Evolutionary conservation across 306 rosid species (phyloP).

Genomic region (Carpinus viminea): DNA sequence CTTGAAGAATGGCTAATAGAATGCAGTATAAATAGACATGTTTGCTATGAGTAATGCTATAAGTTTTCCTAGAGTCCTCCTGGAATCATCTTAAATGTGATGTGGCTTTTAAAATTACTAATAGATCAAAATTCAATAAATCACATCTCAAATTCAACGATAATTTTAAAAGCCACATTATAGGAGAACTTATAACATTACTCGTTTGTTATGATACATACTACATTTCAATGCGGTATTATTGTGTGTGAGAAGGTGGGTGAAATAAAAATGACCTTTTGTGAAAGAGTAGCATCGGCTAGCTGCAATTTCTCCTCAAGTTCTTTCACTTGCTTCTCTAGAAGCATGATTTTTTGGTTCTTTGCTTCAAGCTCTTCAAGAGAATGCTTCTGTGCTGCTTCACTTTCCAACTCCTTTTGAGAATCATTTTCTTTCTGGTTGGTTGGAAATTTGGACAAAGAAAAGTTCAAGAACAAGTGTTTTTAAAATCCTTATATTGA

Average conservation of each 20-base stretch:
- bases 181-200: too few species aligned
- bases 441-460: constrained; percentile 20
- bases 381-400: constrained; percentile 58
- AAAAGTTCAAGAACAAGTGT: constrained; percentile 14
- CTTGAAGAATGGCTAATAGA: background rate
- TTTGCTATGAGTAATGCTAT: background rate
- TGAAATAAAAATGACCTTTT: constrained; percentile 52
- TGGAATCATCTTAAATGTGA: too few species aligned
- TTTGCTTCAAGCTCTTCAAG: constrained; percentile 69
- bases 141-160: too few species aligned
- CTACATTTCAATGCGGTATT: too few species aligned
- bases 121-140: too few species aligned
- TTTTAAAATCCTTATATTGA: constrained; percentile 1
- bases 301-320: constrained; percentile 70
- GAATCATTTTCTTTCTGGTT: constrained; percentile 67
- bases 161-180: too few species aligned
- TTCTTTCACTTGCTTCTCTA: constrained; percentile 66
- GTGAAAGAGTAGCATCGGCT: constrained; percentile 42
- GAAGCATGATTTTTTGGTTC: constrained; percentile 54
- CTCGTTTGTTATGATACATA: too few species aligned
- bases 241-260: background rate
- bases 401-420: constrained; percentile 56
- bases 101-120: too few species aligned
- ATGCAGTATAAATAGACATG: background rate
- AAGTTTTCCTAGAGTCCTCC: too few species aligned